phyloP scores from a whole-genome alignment of 768 basidiomycete species.

The Kwoniella botswanensis region DNA sequence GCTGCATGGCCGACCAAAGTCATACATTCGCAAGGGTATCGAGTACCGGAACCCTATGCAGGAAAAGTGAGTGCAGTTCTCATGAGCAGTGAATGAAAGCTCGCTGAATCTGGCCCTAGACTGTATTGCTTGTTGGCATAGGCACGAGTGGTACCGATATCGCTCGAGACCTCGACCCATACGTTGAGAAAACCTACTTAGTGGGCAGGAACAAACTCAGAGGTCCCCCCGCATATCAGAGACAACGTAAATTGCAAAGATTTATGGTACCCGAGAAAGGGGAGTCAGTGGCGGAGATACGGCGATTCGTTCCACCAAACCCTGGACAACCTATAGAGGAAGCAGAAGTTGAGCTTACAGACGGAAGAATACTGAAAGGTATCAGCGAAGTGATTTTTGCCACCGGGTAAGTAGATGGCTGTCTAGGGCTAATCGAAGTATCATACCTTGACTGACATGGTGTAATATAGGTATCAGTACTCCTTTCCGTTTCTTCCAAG shows the following conservation, averaged over 20 bases:
- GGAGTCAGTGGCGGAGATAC: constrained; percentile 59
- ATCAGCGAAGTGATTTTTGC: constrained; percentile 60
- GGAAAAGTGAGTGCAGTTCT: constrained; percentile 51
- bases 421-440: neutral
- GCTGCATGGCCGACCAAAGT: constrained; percentile 58
- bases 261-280: constrained; percentile 40
- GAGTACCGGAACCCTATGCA: constrained; percentile 58
- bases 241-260: constrained; percentile 31
- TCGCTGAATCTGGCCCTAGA: constrained; percentile 35
- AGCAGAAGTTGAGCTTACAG: constrained; percentile 58
- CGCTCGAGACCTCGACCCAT: constrained; percentile 50
- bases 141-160: constrained; percentile 60
- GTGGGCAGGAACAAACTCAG: constrained; percentile 43
- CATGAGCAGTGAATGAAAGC: constrained; percentile 1
- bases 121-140: constrained; percentile 62
- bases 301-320: constrained; percentile 55
- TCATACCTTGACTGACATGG: neutral
- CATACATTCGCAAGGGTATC: constrained; percentile 61
- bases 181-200: constrained; percentile 59
- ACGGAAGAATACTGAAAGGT: constrained; percentile 60
- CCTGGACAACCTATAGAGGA: constrained; percentile 45
- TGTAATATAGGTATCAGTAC: constrained; percentile 43
- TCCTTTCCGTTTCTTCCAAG: constrained; percentile 61
- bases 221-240: constrained; percentile 33
- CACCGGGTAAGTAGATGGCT: constrained; percentile 54